Evolutionary conservation across 805 yeast genomes (phyloP).

Genomic region (Zygosaccharomyces bisporus): DNA sequence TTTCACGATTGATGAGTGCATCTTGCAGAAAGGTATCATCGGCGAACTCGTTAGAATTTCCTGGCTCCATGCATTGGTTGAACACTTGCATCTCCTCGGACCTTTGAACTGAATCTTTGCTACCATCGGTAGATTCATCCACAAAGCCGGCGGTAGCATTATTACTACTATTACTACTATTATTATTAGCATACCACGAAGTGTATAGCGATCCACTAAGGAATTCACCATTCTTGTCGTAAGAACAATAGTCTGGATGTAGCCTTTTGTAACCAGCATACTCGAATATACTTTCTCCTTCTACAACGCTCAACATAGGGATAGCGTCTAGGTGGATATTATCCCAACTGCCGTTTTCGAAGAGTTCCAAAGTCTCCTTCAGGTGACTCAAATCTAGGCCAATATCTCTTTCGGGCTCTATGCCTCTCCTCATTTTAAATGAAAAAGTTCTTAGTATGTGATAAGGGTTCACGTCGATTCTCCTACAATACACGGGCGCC

Average conservation of each 20-base stretch:
- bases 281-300: constrained; percentile 32
- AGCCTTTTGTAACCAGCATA: constrained; percentile 34
- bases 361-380: constrained; percentile 9
- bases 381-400: constrained; percentile 6
- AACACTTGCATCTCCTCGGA: constrained; percentile 12
- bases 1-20: constrained; percentile 54
- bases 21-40: constrained; percentile 36
- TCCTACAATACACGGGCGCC: constrained; percentile 18
- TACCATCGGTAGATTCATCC: not conserved
- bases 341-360: constrained; percentile 23
- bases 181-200: constrained; percentile 15
- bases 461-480: constrained; percentile 15
- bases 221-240: constrained; percentile 36
- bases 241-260: constrained; percentile 27
- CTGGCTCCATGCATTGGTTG: constrained; percentile 11
- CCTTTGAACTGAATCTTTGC: not conserved
- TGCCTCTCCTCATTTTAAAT: constrained; percentile 21
- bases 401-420: not conserved
- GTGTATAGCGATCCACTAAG: constrained; percentile 36
- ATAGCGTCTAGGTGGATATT: constrained; percentile 23
- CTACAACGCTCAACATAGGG: constrained; percentile 28
- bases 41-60: not conserved
- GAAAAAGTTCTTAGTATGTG: constrained; percentile 22
- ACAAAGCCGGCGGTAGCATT: not conserved
- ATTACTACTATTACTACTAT: not conserved